A percentile compares a stretch with the other conserved stretches of the same genome.
phyloP scores from a whole-genome alignment of 163 green algal species.

The Scenedesmus sp. region DNA sequence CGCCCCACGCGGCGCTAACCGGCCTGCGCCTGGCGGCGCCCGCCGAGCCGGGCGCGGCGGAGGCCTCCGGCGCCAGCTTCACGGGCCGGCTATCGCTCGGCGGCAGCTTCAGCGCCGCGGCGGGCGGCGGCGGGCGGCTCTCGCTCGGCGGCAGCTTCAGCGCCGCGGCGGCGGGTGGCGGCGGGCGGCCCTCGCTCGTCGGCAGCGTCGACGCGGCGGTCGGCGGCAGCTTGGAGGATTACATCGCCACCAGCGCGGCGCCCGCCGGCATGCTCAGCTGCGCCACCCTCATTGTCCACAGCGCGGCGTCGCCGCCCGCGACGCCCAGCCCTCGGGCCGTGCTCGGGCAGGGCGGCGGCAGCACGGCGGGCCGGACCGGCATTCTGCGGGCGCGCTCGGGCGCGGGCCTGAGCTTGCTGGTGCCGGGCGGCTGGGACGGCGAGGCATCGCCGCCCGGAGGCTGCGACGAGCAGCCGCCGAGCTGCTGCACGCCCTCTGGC shows the following conservation, averaged over 20 bases:
- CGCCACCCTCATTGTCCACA: background rate
- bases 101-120: background rate
- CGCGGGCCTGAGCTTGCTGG: too few species aligned
- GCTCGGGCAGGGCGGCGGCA: too few species aligned
- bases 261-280: background rate
- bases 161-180: conserved; percentile 1
- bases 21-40: background rate
- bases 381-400: too few species aligned
- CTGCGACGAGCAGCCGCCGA: too few species aligned
- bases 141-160: background rate
- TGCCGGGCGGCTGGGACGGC: too few species aligned
- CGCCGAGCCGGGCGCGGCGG: background rate
- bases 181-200: background rate
- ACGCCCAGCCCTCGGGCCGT: background rate
- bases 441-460: too few species aligned
- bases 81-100: background rate
- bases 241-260: conserved; percentile 4
- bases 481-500: too few species aligned
- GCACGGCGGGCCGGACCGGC: too few species aligned
- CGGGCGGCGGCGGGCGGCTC: background rate
- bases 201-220: too few species aligned
- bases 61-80: too few species aligned
- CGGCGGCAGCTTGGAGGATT: conserved; percentile 19
- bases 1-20: conserved; percentile 3
- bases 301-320: background rate